phyloP scores from a whole-genome alignment of 495 filamentous ascomycete species.

The Podospora appendiculata region DNA sequence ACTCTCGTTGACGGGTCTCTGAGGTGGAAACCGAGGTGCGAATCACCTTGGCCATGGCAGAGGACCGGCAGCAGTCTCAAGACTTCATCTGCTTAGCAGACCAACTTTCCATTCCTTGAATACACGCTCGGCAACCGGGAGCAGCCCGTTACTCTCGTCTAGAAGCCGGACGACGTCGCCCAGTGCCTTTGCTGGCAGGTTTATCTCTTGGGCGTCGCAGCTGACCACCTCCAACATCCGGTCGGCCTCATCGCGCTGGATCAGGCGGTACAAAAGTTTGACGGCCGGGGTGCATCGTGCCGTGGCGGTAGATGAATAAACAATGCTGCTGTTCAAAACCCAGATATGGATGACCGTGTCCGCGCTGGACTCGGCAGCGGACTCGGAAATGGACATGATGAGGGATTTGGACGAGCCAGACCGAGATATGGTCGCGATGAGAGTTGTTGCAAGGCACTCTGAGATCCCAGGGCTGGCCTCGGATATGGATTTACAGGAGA shows the following conservation, averaged over 20 bases:
- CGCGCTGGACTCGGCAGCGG: background rate
- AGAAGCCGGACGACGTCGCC: conserved; percentile 35
- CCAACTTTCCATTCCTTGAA: conserved; percentile 64
- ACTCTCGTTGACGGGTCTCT: too few relatives aligned
- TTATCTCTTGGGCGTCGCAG: conserved; percentile 57
- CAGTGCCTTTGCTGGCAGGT: conserved; percentile 45
- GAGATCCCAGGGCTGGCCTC: conserved; percentile 20
- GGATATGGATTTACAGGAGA: conserved; percentile 18
- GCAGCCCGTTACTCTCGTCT: conserved; percentile 39
- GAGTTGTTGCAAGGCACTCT: conserved; percentile 38
- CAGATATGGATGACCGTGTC: conserved; percentile 42
- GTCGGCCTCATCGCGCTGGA: conserved; percentile 39
- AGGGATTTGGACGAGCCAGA: conserved; percentile 43
- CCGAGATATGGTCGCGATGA: conserved; percentile 37
- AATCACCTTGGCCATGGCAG: too few relatives aligned
- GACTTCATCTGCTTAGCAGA: conserved; percentile 42
- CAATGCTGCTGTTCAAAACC: conserved; percentile 64
- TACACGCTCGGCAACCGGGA: conserved; percentile 47
- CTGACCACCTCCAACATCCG: conserved; percentile 45
- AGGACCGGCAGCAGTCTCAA: too few relatives aligned
- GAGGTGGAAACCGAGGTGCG: too few relatives aligned
- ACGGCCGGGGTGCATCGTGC: conserved; percentile 38
- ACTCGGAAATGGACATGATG: conserved; percentile 29
- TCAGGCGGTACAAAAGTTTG: conserved; percentile 56
- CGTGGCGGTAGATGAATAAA: conserved; percentile 43